Evolutionary conservation across 306 rosid species (phyloP).

Genomic region (Vigna reflexopilosa): DNA sequence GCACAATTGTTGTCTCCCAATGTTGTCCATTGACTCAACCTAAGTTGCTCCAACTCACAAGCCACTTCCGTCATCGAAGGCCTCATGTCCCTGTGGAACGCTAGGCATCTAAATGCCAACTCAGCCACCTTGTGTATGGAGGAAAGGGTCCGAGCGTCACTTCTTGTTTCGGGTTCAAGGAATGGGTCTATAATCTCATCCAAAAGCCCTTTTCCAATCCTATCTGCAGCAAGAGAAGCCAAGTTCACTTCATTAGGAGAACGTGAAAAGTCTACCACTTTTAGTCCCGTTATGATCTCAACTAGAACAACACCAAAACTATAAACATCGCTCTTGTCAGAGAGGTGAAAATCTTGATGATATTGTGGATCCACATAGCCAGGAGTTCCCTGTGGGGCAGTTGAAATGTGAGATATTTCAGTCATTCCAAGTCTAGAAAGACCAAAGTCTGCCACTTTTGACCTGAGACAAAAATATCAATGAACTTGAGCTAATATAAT

Average conservation of each 20-base stretch:
- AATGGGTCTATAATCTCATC: constrained; percentile 78
- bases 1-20: constrained; percentile 53
- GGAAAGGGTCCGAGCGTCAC: constrained; percentile 58
- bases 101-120: constrained; percentile 89
- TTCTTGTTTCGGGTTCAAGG: constrained; percentile 39
- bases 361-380: constrained; percentile 97
- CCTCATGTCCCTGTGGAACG: constrained; percentile 90
- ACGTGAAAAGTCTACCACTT: constrained; percentile 87
- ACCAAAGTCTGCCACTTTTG: constrained; percentile 95
- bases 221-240: constrained; percentile 72
- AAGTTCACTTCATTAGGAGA: constrained; percentile 77
- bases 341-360: constrained; percentile 91
- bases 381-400: constrained; percentile 97
- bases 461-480: constrained; percentile 43
- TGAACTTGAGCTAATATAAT: neutral
- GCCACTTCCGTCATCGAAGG: constrained; percentile 94
- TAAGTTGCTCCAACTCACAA: constrained; percentile 72
- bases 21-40: constrained; percentile 50
- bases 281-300: constrained; percentile 82
- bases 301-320: constrained; percentile 94
- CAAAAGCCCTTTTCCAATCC: constrained; percentile 70
- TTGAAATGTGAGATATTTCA: constrained; percentile 85
- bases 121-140: constrained; percentile 81
- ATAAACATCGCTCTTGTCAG: constrained; percentile 93
- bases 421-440: constrained; percentile 86